These are phyloP conservation scores for Phaffia tasmanica DNA, from an alignment of 768 basidiomycete species.

Conservation along the genomic window DNA sequence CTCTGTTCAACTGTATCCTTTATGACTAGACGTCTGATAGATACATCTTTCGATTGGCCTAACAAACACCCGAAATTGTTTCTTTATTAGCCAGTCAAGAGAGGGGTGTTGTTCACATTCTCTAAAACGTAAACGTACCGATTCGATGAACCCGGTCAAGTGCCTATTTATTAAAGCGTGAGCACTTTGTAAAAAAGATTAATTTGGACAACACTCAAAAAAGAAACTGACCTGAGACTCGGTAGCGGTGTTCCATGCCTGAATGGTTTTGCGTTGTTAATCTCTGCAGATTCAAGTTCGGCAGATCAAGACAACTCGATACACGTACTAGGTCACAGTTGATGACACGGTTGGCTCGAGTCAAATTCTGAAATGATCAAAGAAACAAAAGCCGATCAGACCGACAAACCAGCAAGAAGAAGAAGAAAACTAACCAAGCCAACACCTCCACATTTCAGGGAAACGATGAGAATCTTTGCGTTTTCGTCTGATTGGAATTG, in stretches of 20 bases:
- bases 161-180: constrained; percentile 30
- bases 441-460: constrained; percentile 37
- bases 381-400: not conserved
- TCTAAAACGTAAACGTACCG: constrained; percentile 17
- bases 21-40: no score
- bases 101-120: no score
- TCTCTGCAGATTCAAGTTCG: not conserved
- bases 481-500: constrained; percentile 32
- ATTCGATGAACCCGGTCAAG: constrained; percentile 40
- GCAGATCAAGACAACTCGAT: no score
- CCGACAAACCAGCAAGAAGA: not conserved
- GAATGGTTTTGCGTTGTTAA: constrained; percentile 32
- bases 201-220: not conserved
- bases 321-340: constrained; percentile 6
- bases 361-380: constrained; percentile 17
- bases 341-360: constrained; percentile 34
- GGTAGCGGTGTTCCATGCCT: constrained; percentile 38
- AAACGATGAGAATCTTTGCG: constrained; percentile 37
- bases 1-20: no score
- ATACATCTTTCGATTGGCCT: no score
- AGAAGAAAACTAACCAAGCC: constrained; percentile 34
- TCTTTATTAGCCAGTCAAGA: no score
- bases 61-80: no score
- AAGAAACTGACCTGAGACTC: constrained; percentile 28
- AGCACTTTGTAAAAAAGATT: not conserved